Base-by-base conservation (phyloP, 176 grass and related monocot species). In the Musa acuminata region DNA sequence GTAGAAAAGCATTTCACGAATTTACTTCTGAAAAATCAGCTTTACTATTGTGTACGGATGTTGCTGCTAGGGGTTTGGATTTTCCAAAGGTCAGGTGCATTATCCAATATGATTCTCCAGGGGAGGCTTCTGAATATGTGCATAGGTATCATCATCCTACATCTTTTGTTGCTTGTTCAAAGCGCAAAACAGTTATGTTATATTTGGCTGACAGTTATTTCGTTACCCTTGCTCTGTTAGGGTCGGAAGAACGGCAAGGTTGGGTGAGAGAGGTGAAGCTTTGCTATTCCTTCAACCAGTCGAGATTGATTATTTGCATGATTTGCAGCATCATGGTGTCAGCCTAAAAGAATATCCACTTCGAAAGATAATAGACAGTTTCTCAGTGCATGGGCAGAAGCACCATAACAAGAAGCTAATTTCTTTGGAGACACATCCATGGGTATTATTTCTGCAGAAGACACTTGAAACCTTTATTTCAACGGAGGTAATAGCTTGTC, bases 51-150 rank as follows among this genome's bases (percentile, higher is more conserved):
- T 99, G 87, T 27, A 99, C 90, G 2, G 90, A 91, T 85, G 76
- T 99, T 72, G 87, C 90, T 64, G 95, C 90, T 24, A 90, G 95
- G 71, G 95, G 95, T 53, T 85, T 94, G 78, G 95, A 99, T 70
- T 87, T 99, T 91, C 95, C 90, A 5, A 93, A 87, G 85, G 95
- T 99, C 23, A 89, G 80, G 68, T 89, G 74, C 80, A 94, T 99
- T 55, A 84, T 99, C 84, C 95, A 99, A 76, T 99, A 94, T 81
- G 90, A 99, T 91, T 98, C 95, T 72, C 88, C 90, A 8, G 95
- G 95, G 12, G 95, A 98, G 72, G 90, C 95, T 82, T 98, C 88
- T 24, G 90, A 98, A 80, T 98, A 98, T 62, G 95, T 98, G 79
- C 95, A 98, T 80, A 98, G 95, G 95, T 98, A 86, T 63, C 10